Evolutionary conservation across 2,329 filamentous ascomycete genomes (phyloP).

Genomic region (Sclerotinia trifoliorum): DNA sequence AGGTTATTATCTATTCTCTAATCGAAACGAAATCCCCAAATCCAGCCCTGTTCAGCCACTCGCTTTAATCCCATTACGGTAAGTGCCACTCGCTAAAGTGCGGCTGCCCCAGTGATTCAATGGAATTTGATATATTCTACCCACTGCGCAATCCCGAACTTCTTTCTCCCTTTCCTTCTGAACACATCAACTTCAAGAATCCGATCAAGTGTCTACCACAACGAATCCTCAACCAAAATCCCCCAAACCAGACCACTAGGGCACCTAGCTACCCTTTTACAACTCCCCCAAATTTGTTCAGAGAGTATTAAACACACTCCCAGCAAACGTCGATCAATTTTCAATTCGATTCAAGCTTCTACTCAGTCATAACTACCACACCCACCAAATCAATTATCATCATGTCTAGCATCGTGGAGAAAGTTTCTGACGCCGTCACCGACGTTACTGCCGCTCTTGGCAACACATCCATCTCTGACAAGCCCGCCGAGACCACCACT

Average conservation of each 20-base stretch:
- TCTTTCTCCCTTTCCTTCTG: slow-evolving; percentile 32
- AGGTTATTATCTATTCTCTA: not conserved
- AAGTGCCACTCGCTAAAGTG: slow-evolving; percentile 28
- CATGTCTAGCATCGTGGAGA: slow-evolving; percentile 84
- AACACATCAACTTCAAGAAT: slow-evolving; percentile 35
- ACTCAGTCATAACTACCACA: slow-evolving; percentile 47
- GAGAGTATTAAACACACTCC: slow-evolving; percentile 51
- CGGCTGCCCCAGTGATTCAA: slow-evolving; percentile 25
- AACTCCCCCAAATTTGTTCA: slow-evolving; percentile 65
- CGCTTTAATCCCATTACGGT: slow-evolving; percentile 20
- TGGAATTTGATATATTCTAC: slow-evolving; percentile 32
- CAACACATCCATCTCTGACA: slow-evolving; percentile 61
- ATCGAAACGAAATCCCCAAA: not conserved
- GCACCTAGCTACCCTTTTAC: slow-evolving; percentile 84
- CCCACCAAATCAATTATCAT: slow-evolving; percentile 45
- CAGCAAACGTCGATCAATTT: slow-evolving; percentile 45
- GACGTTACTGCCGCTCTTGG: slow-evolving; percentile 70
- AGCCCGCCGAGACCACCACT: slow-evolving; percentile 48
- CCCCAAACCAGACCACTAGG: slow-evolving; percentile 60
- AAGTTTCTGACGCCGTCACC: slow-evolving; percentile 67
- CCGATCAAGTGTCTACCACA: slow-evolving; percentile 38
- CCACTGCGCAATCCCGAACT: slow-evolving; percentile 26
- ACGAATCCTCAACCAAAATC: slow-evolving; percentile 36
- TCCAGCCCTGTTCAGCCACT: slow-evolving; percentile 19
- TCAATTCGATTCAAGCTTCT: slow-evolving; percentile 50